These are phyloP conservation scores for Stenocarpella maydis DNA, from an alignment of 2,329 filamentous ascomycete genomes.

Conservation along the genomic window DNA sequence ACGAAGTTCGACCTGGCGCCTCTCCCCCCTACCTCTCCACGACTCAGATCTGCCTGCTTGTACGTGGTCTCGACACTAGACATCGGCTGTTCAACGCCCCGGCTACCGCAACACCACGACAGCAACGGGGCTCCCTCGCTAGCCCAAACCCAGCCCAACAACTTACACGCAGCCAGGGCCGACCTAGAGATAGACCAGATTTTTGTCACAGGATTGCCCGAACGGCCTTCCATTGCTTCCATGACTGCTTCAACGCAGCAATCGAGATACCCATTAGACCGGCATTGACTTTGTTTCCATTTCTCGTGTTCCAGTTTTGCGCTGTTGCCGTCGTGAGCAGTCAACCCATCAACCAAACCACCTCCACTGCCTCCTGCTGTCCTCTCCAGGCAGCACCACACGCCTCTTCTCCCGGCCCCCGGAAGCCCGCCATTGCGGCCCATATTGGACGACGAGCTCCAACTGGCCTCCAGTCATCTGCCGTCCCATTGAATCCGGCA, in stretches of 20 bases:
- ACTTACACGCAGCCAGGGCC: background rate
- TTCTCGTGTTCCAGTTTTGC: background rate
- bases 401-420: background rate
- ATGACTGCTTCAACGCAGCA: constrained; percentile 21
- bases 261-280: constrained; percentile 25
- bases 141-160: background rate
- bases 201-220: constrained; percentile 25
- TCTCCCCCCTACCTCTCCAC: background rate
- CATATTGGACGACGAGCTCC: constrained; percentile 3
- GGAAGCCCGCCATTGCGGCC: background rate
- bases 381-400: background rate
- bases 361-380: constrained; percentile 1
- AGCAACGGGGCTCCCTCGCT: constrained; percentile 9
- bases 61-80: constrained; percentile 21
- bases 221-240: constrained; percentile 20
- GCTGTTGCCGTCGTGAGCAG: constrained; percentile 18
- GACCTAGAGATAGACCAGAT: constrained; percentile 26
- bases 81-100: constrained; percentile 24
- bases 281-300: constrained; percentile 25
- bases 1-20: background rate
- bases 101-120: constrained; percentile 17
- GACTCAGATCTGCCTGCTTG: constrained; percentile 7
- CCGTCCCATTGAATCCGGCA: constrained; percentile 11
- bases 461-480: background rate
- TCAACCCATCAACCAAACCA: background rate